A percentile compares a stretch with the other conserved stretches of the same genome.
Evolutionary conservation across 2,329 filamentous ascomycete species (phyloP).

Genomic region (Septoria linicola): DNA sequence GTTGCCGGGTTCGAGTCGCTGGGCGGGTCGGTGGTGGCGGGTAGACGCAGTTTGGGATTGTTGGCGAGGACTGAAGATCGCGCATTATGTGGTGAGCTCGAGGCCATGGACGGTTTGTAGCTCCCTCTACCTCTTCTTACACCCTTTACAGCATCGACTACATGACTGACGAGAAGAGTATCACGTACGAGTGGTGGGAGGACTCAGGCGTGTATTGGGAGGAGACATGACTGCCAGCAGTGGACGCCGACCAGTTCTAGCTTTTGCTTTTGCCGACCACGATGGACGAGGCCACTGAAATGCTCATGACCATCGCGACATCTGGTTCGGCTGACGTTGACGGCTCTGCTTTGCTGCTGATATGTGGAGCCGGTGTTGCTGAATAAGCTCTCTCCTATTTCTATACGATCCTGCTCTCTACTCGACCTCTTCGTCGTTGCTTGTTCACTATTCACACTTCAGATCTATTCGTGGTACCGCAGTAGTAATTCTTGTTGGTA

Average conservation of each 20-base stretch:
- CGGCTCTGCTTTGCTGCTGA: no score
- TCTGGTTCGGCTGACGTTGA: no score
- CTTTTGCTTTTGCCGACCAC: background rate
- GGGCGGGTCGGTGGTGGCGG: conserved; percentile 83
- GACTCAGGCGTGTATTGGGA: background rate
- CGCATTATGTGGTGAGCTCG: conserved; percentile 14
- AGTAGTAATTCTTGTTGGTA: background rate
- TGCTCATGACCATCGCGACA: no score
- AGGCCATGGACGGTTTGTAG: no score
- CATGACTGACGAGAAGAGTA: background rate
- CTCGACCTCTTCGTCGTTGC: no score
- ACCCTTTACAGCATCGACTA: background rate
- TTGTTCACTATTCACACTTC: no score
- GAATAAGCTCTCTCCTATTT: no score
- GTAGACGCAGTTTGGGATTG: conserved; percentile 56
- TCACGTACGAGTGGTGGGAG: conserved; percentile 10
- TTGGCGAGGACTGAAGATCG: conserved; percentile 23
- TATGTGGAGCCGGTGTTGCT: no score
- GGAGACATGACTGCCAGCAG: conserved; percentile 7
- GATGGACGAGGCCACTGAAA: no score
- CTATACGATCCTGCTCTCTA: no score
- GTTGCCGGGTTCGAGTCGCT: conserved; percentile 66
- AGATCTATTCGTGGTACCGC: background rate
- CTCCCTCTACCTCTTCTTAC: no score
- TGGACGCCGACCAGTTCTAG: no score